Percentiles rank a stretch among this genome's conserved stretches.
Evolutionary conservation across 306 rosid species (phyloP).

Genomic region (Luffa acutangula): DNA sequence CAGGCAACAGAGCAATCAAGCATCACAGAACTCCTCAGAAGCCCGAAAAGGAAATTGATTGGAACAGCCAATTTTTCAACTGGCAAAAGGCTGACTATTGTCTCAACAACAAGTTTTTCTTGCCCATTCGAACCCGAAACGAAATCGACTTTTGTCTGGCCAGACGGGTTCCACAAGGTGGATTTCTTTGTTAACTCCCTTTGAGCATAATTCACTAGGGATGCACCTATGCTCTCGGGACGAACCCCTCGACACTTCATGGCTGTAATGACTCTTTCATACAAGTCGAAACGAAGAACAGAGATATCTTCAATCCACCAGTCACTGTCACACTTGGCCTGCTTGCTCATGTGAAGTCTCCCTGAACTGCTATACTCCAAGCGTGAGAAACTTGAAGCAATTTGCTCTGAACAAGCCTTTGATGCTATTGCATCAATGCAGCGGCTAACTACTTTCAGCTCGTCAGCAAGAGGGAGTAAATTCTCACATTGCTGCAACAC

Average conservation of each 20-base stretch:
- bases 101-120: constrained; percentile 75
- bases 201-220: constrained; percentile 79
- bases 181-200: constrained; percentile 80
- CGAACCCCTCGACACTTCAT: constrained; percentile 96
- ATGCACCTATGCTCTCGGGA: constrained; percentile 87
- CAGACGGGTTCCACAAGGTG: constrained; percentile 66
- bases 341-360: constrained; percentile 85
- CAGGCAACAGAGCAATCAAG: constrained; percentile 68
- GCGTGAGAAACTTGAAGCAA: constrained; percentile 94
- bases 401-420: constrained; percentile 92
- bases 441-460: constrained; percentile 58
- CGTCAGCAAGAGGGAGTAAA: constrained; percentile 82
- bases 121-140: constrained; percentile 45
- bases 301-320: constrained; percentile 99
- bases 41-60: constrained; percentile 81
- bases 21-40: constrained; percentile 78
- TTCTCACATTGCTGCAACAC: constrained; percentile 88
- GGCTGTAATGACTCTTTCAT: constrained; percentile 73
- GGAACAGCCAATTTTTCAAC: constrained; percentile 82
- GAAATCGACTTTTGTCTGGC: constrained; percentile 55
- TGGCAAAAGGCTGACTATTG: constrained; percentile 81
- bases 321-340: constrained; percentile 76
- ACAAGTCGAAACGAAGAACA: constrained; percentile 76
- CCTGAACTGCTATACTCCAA: constrained; percentile 98
- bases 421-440: constrained; percentile 96